Evolutionary conservation across 148 eudicot genomes (phyloP).

Genomic region (Rhododendron ferrugineum): DNA sequence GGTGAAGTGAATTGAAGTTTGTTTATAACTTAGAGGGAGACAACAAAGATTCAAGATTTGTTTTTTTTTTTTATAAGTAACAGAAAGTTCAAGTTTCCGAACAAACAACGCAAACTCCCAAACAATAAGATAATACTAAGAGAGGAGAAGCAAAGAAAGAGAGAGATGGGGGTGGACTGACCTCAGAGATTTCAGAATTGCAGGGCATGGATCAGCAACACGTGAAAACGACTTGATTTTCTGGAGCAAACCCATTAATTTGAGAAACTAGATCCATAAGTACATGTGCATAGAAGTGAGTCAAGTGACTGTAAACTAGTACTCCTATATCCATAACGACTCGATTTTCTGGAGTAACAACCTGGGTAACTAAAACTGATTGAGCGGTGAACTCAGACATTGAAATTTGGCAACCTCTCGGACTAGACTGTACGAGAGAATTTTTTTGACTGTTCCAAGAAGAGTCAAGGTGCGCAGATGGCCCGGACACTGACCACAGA

Average conservation of each 20-base stretch:
- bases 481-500: no score
- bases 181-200: conserved; percentile 20
- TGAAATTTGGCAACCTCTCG: no score
- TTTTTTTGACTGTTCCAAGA: no score
- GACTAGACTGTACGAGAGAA: no score
- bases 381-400: no score
- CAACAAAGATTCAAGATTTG: neutral
- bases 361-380: no score
- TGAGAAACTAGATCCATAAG: neutral
- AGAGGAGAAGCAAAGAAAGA: neutral
- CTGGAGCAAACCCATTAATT: conserved; percentile 2
- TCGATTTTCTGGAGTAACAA: no score
- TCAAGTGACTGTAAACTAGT: no score
- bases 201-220: conserved; percentile 18
- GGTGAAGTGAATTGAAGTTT: neutral
- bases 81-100: neutral
- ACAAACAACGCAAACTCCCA: neutral
- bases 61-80: no score
- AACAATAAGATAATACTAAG: neutral
- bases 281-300: neutral
- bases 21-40: neutral
- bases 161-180: conserved; percentile 10
- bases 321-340: no score
- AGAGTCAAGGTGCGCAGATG: no score
- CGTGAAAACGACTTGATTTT: conserved; percentile 2